These are phyloP conservation scores for Microcos paniculata DNA, from an alignment of 345 rosid genomes.

Conservation along the genomic window DNA sequence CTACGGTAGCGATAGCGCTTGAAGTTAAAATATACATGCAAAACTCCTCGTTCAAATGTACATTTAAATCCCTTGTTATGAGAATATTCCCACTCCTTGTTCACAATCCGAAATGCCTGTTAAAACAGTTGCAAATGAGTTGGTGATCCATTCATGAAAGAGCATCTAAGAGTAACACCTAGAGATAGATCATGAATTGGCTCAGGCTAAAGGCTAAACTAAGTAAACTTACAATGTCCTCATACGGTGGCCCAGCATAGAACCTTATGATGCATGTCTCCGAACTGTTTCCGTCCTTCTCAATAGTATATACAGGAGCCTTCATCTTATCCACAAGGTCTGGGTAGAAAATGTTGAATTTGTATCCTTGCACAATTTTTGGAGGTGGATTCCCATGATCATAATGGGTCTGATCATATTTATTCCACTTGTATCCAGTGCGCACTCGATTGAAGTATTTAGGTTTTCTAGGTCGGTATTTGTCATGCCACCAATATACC, in stretches of 20 bases:
- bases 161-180: background rate
- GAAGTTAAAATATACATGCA: conserved; percentile 90
- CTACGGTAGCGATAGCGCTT: conserved; percentile 89
- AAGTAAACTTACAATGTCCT: conserved; percentile 70
- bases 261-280: conserved; percentile 90
- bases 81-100: conserved; percentile 98
- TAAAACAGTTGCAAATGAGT: background rate
- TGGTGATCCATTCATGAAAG: background rate
- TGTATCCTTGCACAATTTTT: conserved; percentile 88
- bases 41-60: conserved; percentile 89
- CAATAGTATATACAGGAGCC: conserved; percentile 76
- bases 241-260: conserved; percentile 96
- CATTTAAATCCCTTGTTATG: conserved; percentile 96
- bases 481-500: conserved; percentile 99
- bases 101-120: conserved; percentile 88
- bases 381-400: conserved; percentile 99
- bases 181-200: background rate
- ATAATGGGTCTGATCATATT: conserved; percentile 88
- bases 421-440: conserved; percentile 98
- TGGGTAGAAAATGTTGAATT: conserved; percentile 93
- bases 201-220: too few species aligned
- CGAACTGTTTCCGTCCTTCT: conserved; percentile 71
- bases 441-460: conserved; percentile 94
- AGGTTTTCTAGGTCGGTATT: conserved; percentile 92
- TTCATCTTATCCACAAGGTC: conserved; percentile 86